Base-by-base conservation (phyloP, 2,329 filamentous ascomycete genomes). In the Drechslerella coelobrocha region DNA sequence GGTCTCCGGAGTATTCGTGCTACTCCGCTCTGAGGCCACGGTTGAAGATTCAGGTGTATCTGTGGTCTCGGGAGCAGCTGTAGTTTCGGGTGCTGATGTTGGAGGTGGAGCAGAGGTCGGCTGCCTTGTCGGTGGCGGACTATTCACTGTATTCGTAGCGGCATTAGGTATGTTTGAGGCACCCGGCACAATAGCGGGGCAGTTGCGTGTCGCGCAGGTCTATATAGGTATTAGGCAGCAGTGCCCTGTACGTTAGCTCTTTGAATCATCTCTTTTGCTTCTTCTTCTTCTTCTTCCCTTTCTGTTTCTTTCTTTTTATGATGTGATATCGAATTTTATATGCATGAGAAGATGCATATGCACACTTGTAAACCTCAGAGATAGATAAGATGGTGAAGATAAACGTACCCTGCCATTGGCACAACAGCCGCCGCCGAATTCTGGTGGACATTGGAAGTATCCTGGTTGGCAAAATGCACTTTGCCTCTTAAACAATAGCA, bases 341-440 rank as follows among this genome's bases (percentile, higher is more conserved):
- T 45, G n/a, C 21, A 17, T 19, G 6, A 23, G 43, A n/a, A n/a
- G 5, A 29, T 26, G 10, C 17, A 53, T 37, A 34, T 19, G 29
- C n/a, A 57, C 14, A 31, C 12, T 6, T 31, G 29, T 31, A 31
- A 6, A 31, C n/a, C n/a, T n/a, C n/a, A n/a, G n/a, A 39, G 34
- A 12, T 12, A 34, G 29, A 14, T 3, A 2, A 39, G 24, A 26
- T 23, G 43, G 10, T n/a, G 17, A 9, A 23, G 10, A 26, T 27
- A 27, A n/a, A 63, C 66, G 12, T 45, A 71, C 66, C 52, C 66
- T 54, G 41, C 66, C 66, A 12, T 41, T 52, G 3, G 59, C 53
- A 19, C 66, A 71, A 37, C 66, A 71, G 23, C 66, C 66, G 14
- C 66, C 66, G 26, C 66, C 66, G 51, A 60, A 71, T 29, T 71